Base-by-base conservation (phyloP, 108 stramenopile genomes). In the Chaetoceros tenuissimus region DNA sequence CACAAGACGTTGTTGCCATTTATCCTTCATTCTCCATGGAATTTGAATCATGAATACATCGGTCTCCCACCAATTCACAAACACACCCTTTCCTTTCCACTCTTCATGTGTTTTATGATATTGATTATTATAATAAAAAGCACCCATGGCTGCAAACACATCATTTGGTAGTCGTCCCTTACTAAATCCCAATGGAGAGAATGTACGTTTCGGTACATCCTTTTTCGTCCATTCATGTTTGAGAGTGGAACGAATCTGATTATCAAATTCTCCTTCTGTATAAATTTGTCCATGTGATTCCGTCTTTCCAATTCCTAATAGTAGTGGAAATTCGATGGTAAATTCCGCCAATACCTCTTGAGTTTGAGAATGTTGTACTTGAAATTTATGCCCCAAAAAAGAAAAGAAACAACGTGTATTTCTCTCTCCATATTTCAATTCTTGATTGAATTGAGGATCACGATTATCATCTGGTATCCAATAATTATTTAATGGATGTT, bases 11-110 rank as follows among this genome's bases (percentile, higher is more conserved):
- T 28, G 25, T 48, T 94, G 92, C 81, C 85, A 91, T 27, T 63
- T 66, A 2, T 46, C 24, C 65, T 91, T 91, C 44, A 82, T 57
- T 0, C 48, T 31, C 80, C 81, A 87, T 28, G 92, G 89, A 64
- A 88, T 81, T 53, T 72, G 62, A 31, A 90, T 57, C 48, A 94
- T 80, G 49, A 68, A 66, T 19, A 79, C 73, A 60, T 82, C 81
- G 0, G 76, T 75, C 49, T 87, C 85, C 92, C 92, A 94, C 80
- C 77, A 86, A 58, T 94, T 94, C n/a, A 94, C 88, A 69, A 81
- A 88, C 1, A 89, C 66, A 16, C 88, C 87, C 53, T 79, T 79
- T 29, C 56, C 60, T 19, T 67, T 73, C 92, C 88, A 89, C 62
- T 90, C 89, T 66, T 94, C 92, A 28, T 57, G 48, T 2, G 72